phyloP scores from a whole-genome alignment of 108 stramenopile genomes.

The Nitzschia palea region DNA sequence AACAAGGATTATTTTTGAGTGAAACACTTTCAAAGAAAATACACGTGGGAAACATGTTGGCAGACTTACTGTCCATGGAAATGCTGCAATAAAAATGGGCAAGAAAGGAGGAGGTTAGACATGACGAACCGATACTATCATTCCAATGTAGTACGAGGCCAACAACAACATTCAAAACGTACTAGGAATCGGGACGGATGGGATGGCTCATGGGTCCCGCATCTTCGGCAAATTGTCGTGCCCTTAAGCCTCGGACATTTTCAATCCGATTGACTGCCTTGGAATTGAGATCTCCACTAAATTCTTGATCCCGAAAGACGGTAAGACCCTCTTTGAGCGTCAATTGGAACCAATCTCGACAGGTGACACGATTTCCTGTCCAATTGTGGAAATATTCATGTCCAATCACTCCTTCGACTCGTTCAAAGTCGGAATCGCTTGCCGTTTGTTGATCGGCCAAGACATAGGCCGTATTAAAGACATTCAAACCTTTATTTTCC shows the following conservation, averaged over 20 bases:
- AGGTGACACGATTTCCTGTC: conserved; percentile 97
- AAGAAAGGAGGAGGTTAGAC: too few relatives aligned
- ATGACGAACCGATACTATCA: too few relatives aligned
- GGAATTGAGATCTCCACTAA: conserved; percentile 90
- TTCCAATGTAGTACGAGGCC: too few relatives aligned
- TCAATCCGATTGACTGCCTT: conserved; percentile 95
- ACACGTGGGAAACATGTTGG: conserved; percentile 30
- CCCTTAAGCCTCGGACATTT: conserved; percentile 79
- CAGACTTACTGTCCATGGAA: conserved; percentile 83
- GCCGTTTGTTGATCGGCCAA: conserved; percentile 90
- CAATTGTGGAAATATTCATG: conserved; percentile 99
- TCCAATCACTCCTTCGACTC: conserved; percentile 91
- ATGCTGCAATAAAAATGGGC: conserved; percentile 40
- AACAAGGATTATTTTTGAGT: conserved; percentile 21
- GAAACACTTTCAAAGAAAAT: not conserved
- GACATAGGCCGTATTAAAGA: conserved; percentile 96
- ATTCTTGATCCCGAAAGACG: conserved; percentile 92
- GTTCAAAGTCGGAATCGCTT: conserved; percentile 92
- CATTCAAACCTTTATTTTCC: conserved; percentile 96
- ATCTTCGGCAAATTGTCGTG: conserved; percentile 86
- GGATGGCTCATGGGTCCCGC: conserved; percentile 97
- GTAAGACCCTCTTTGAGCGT: conserved; percentile 99
- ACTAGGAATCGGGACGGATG: conserved; percentile 92
- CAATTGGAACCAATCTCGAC: conserved; percentile 98
- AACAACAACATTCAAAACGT: conserved; percentile 10